phyloP scores from a whole-genome alignment of 2,329 filamentous ascomycete species.

The Ophiostoma sp. region DNA sequence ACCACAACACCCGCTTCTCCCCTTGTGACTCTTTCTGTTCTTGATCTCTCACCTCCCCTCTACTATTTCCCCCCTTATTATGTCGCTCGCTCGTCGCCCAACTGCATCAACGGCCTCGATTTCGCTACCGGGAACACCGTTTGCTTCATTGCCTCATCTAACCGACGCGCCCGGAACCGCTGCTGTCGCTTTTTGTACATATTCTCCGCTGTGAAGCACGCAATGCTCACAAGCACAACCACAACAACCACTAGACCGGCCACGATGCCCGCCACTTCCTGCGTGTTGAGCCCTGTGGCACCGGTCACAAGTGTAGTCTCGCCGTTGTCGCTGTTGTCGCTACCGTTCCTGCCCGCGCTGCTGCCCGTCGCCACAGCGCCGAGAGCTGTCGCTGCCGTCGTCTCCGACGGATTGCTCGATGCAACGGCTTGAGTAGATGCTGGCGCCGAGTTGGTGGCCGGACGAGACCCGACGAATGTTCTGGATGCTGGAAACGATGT shows the following conservation, averaged over 20 bases:
- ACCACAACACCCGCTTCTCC: neutral
- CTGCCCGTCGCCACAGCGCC: neutral
- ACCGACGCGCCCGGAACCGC: neutral
- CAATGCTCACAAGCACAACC: conserved; percentile 19
- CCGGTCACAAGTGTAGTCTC: neutral
- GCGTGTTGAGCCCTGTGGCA: conserved; percentile 18
- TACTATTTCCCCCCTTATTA: neutral
- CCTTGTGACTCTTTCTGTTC: neutral
- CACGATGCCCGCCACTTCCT: conserved; percentile 24
- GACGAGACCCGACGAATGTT: neutral
- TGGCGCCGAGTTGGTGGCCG: neutral
- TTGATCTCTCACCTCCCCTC: neutral
- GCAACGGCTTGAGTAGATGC: neutral
- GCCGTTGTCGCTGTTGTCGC: neutral
- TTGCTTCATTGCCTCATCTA: neutral
- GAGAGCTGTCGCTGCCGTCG: neutral
- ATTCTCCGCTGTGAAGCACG: conserved; percentile 23
- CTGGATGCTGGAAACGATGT: neutral
- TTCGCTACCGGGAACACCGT: neutral
- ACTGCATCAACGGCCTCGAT: conserved; percentile 1
- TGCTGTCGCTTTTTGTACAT: conserved; percentile 30
- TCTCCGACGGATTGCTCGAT: neutral
- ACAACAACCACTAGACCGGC: conserved; percentile 23
- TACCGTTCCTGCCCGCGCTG: neutral
- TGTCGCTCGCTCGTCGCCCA: neutral